Evolutionary conservation across 1,284 basidiomycete genomes (phyloP), one percentile per base, ranked within the genome.

Genomic region (Phellopilus nigrolimitatus): DNA sequence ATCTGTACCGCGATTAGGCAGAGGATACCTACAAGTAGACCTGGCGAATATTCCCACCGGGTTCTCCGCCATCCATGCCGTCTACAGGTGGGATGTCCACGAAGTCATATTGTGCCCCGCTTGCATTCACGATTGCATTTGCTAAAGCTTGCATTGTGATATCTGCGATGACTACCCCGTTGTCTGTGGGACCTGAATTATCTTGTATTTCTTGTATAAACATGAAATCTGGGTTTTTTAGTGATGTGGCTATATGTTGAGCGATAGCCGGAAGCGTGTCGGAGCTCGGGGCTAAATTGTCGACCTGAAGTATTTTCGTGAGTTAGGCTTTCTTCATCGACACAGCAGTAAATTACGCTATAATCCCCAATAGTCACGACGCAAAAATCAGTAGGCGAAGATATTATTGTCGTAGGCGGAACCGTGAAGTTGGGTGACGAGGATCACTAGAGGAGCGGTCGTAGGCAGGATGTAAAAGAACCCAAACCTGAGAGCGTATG

Each of bases 161-260:
- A 61, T 80, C 78, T 3, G 78, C 80, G 48, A 61, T 67, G 24
- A 80, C 76, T 6, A 69, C 69, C 24, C 81, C 82, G 60, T 83
- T 74, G 61, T 83, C 63, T 0, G 66, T 76, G 3, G 72, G 59
- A 2, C 81, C 82, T 3, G 73, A 75, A 62, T 83, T 76, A 61
- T 84, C 81, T 59, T 84, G 79, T 17, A 84, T 78, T 60, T 85
- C 82, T 64, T 85, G 82, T 12, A 85, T 56, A 61, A 82, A 82
- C 54, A 84, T 62, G 53, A 84, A 71, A 57, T 83, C 80, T 0
- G 82, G 82, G 0, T 71, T 68, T 19, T 69, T 67, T n/a, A 85
- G 69, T 55, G 71, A 68, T 24, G 70, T 66, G 15, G 67, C 74
- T 44, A 84, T 80, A 57, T 84, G 81, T n/a, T 66, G 57, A 1